phyloP scores from a whole-genome alignment of 2,329 filamentous ascomycete genomes.

The Diplocarpon rosae region DNA sequence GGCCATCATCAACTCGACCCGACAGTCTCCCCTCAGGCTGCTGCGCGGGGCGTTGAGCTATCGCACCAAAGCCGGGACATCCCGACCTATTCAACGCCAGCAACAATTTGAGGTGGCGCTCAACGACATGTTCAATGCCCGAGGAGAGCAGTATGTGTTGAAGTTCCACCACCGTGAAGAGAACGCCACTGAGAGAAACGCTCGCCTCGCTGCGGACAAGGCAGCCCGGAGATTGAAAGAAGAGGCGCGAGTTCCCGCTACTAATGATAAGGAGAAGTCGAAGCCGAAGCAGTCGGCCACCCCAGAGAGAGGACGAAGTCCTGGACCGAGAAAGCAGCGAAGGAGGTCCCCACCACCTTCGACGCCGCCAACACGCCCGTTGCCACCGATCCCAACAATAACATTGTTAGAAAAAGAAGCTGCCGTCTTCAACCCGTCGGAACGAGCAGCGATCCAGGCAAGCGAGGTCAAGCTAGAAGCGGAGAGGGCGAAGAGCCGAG shows the following conservation, averaged over 20 bases:
- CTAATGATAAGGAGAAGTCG: not conserved
- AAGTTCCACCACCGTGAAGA: not conserved
- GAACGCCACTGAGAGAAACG: not conserved
- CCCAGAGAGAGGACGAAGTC: not conserved
- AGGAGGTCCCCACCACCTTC: not conserved
- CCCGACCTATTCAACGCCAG: not conserved
- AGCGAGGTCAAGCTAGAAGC: no score
- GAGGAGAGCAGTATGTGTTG: not conserved
- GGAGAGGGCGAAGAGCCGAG: no score
- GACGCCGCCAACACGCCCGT: no score
- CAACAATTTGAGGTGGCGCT: slow-evolving; percentile 1
- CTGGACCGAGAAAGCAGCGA: not conserved
- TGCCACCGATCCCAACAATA: no score
- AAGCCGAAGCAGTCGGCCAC: not conserved
- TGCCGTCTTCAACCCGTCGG: no score
- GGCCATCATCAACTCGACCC: not conserved
- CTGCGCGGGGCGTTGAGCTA: not conserved
- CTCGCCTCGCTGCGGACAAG: not conserved
- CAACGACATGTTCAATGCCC: not conserved
- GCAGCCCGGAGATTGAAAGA: not conserved
- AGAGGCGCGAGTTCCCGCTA: not conserved
- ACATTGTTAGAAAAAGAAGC: no score
- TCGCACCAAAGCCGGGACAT: not conserved
- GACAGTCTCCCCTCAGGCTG: not conserved
- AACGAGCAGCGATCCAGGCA: no score